Percentiles rank a stretch among this genome's conserved stretches.
phyloP scores from a whole-genome alignment of 1,284 basidiomycete genomes.

The Ustilago crameri region DNA sequence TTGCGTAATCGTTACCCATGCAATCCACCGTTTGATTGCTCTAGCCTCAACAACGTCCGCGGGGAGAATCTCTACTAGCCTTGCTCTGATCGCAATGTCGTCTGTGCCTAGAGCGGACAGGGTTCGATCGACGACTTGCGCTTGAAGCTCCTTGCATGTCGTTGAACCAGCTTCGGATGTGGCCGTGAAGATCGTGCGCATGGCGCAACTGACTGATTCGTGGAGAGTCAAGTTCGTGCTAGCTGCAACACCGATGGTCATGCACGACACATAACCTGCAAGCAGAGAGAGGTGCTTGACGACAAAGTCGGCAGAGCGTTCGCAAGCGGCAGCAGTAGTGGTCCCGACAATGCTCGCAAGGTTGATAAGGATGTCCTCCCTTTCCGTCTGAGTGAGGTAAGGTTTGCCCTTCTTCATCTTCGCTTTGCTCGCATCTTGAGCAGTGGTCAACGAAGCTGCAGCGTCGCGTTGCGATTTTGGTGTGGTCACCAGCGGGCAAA shows the following conservation, averaged over 20 bases:
- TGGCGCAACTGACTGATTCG: background rate
- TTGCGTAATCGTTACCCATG: slow-evolving; percentile 29
- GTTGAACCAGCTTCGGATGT: background rate
- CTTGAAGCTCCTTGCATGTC: slow-evolving; percentile 9
- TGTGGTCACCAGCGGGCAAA: background rate
- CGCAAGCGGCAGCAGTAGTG: background rate
- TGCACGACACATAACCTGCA: slow-evolving; percentile 22
- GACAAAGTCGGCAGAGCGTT: background rate
- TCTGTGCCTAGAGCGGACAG: slow-evolving; percentile 10
- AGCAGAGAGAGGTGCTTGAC: slow-evolving; percentile 12
- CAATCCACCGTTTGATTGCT: slow-evolving; percentile 24
- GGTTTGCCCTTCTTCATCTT: slow-evolving; percentile 2
- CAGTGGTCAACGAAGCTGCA: background rate
- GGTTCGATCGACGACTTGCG: slow-evolving; percentile 14
- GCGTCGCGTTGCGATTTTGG: background rate
- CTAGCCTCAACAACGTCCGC: slow-evolving; percentile 1
- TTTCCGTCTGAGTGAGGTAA: slow-evolving; percentile 33
- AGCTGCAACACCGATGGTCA: slow-evolving; percentile 28
- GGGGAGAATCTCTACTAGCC: slow-evolving; percentile 20
- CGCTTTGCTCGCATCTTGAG: background rate
- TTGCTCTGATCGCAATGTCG: slow-evolving; percentile 14
- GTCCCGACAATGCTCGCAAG: slow-evolving; percentile 12
- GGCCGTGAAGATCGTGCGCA: slow-evolving; percentile 14
- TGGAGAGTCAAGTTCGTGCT: slow-evolving; percentile 15
- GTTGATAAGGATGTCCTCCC: slow-evolving; percentile 25